These are phyloP conservation scores for Salix arbutifolia DNA, from an alignment of 345 rosid species.

Conservation along the genomic window DNA sequence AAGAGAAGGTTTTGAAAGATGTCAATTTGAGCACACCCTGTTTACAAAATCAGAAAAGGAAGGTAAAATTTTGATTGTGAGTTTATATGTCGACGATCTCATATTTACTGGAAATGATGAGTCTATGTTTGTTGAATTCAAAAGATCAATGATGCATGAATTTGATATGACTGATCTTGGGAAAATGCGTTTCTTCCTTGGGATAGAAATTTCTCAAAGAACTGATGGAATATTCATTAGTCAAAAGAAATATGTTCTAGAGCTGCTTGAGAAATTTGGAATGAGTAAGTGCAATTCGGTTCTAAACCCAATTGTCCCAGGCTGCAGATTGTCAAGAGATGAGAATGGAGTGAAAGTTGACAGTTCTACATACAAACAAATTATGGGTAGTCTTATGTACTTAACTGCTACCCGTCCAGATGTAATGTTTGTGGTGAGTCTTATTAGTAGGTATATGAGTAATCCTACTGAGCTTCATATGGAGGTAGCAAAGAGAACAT, in stretches of 20 bases:
- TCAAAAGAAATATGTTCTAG: not conserved
- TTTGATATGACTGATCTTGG: not conserved
- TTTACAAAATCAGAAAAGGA: not conserved
- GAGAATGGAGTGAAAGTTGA: not conserved
- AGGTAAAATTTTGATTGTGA: not conserved
- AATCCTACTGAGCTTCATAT: not conserved
- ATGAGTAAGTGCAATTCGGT: not conserved
- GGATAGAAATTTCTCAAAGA: not conserved
- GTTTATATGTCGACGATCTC: not conserved
- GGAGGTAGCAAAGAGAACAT: not conserved
- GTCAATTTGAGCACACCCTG: not conserved
- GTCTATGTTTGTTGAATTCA: not conserved
- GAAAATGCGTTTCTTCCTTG: not conserved
- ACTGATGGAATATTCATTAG: not conserved
- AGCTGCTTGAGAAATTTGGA: not conserved
- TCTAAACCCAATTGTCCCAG: not conserved
- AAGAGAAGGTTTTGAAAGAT: not conserved
- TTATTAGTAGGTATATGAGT: not conserved
- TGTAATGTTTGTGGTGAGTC: not conserved
- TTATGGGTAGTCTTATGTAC: not conserved
- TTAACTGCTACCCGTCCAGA: not conserved
- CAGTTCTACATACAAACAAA: not conserved
- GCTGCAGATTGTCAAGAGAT: not conserved
- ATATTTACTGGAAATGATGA: not conserved
- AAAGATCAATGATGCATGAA: not conserved